Base-by-base conservation (phyloP, 108 stramenopile genomes). In the Mayamaea pseudoterrestris region DNA sequence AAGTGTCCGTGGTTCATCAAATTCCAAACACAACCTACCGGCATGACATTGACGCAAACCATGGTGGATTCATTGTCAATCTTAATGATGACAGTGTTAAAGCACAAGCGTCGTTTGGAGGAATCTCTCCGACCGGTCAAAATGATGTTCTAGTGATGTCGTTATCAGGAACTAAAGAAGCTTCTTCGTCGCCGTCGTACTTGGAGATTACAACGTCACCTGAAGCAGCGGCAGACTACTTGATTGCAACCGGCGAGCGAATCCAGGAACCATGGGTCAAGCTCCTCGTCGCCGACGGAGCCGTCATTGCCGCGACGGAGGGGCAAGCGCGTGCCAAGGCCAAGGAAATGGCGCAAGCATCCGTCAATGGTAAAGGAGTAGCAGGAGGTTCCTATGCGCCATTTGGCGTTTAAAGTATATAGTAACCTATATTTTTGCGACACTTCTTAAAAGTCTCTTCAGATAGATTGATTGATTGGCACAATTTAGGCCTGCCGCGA, bases 261-360 rank as follows among this genome's bases (percentile, higher is more conserved):
- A 34, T 39, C 30, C 17, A 22, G 4, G 55, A 55, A 34, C 7
- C 45, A 17, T 63, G 61, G 61, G 26, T n/a, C 46, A 63, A 63
- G 27, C 55, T 56, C 27, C 26, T 63, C 14, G 61, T 49, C 11
- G 61, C 61, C 30, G 56, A 49, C 31, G 61, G 61, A 20, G 61
- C 61, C 42, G 14, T 63, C 13, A 55, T 63, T 50, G 31, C 35
- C 48, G 30, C 30, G 18, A 47, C 53, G 2, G 11, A 41, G 12
- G 61, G 56, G 5, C 39, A 55, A 63, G 61, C 35, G 2, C 25
- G 55, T 21, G 37, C 14, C 1, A 23, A 56, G 35, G 61, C 61
- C 11, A 5, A 27, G 2, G n/a, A 44, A 9, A 44, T 61, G 14
- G 61, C 55, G 35, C 14, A 24, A 11, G 32, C 22, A 21, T 6